Evolutionary conservation across 108 stramenopile species (phyloP), one percentile per base, ranked within the genome.

Genomic region (Bacterosira constricta): DNA sequence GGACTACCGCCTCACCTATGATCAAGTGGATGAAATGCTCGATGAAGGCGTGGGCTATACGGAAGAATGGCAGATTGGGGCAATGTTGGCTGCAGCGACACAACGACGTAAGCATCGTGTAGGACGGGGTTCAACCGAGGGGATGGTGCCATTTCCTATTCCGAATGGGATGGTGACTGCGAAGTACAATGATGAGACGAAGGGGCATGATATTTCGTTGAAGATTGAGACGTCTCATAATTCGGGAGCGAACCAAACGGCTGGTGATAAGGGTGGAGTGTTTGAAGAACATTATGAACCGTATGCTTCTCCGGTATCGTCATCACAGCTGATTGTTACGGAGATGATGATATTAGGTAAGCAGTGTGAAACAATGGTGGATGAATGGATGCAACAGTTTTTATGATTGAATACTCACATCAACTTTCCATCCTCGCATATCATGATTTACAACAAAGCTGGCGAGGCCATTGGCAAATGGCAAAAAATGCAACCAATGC

Each of bases 21-120:
- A 93, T 21, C 87, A 93, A 27, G 92, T 86, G 0, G 90, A 93
- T 61, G 90, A 93, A 67, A 93, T 93, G 92, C 78, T 93, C 0
- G 85, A 86, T 38, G 78, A 77, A 51, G 92, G 92, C 3, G 81
- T 89, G 8, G 92, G 73, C 4, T 90, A 89, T 51, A 62, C 55
- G 2, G 92, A 93, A 69, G 92, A 93, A 62, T 93, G 92, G 92
- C 72, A 93, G 71, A 52, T 93, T n/a, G 92, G 92, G 35, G 86
- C 75, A 34, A 59, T 93, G 42, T 64, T 89, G n/a, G 69, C 53
- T 12, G 84, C 77, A 6, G 92, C 89, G 9, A 86, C 54, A 6
- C 64, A 64, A 55, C 73, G 92, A 53, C 80, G 86, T 34, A 55
- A 61, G 23, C 80, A 86, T 69, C 71, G 92, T 37, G 79, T 86